These are phyloP conservation scores for Thuidium tamariscinum DNA, from an alignment of 225 moss, liverwort and hornwort species.

Conservation along the genomic window DNA sequence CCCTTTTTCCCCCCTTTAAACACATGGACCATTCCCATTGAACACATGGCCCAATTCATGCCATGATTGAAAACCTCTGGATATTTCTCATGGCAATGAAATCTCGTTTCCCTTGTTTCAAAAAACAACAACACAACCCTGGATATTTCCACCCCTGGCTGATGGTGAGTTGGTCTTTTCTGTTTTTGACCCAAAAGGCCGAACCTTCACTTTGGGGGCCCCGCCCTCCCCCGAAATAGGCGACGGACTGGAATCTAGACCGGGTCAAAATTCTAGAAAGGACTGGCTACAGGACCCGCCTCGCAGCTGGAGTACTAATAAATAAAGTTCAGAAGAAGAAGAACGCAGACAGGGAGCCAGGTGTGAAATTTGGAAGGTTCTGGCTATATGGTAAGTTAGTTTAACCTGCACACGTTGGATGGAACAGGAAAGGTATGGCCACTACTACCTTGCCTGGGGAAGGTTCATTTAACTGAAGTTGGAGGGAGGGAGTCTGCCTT, in stretches of 20 bases:
- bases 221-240: not conserved
- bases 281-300: too few species aligned
- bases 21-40: too few species aligned
- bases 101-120: too few species aligned
- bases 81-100: too few species aligned
- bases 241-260: not conserved
- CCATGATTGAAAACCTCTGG: not conserved
- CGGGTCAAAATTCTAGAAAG: not conserved
- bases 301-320: not conserved
- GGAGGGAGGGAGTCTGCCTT: not conserved
- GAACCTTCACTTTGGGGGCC: not conserved
- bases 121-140: too few species aligned
- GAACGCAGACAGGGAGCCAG: not conserved
- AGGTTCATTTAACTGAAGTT: too few species aligned
- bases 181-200: not conserved
- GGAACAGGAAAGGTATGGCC: too few species aligned
- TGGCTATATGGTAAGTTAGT: not conserved
- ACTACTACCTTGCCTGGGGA: too few species aligned
- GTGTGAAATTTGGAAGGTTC: not conserved
- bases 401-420: not conserved
- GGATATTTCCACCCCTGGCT: not conserved
- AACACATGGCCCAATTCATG: not conserved
- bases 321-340: not conserved
- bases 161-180: not conserved
- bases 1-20: too few species aligned